phyloP scores from a whole-genome alignment of 1,284 basidiomycete species.

The Vanrija humicola region DNA sequence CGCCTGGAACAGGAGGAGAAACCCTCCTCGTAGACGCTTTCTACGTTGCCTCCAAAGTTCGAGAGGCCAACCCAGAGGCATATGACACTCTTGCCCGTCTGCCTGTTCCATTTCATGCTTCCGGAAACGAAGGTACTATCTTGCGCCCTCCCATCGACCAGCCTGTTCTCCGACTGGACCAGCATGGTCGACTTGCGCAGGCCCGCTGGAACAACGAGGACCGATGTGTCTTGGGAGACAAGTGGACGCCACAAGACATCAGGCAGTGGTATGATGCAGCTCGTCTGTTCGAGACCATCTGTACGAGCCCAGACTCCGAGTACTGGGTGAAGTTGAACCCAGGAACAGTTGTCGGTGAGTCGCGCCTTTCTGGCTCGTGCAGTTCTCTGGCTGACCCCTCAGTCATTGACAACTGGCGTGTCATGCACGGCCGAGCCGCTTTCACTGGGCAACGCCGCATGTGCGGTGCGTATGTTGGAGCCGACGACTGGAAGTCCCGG shows the following conservation, averaged over 20 bases:
- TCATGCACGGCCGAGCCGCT: slow-evolving; percentile 85
- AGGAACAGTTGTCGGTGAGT: slow-evolving; percentile 77
- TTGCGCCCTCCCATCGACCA: slow-evolving; percentile 59
- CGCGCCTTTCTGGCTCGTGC: neutral
- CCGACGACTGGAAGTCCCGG: slow-evolving; percentile 82
- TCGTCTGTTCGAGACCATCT: slow-evolving; percentile 67
- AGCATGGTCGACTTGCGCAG: slow-evolving; percentile 61
- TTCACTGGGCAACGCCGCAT: slow-evolving; percentile 85
- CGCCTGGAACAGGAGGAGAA: slow-evolving; percentile 71
- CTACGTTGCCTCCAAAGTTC: slow-evolving; percentile 76
- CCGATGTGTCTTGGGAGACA: slow-evolving; percentile 66
- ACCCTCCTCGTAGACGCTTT: slow-evolving; percentile 94
- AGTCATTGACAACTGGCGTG: slow-evolving; percentile 92
- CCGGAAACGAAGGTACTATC: slow-evolving; percentile 65
- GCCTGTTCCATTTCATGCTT: slow-evolving; percentile 78
- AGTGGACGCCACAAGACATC: slow-evolving; percentile 58
- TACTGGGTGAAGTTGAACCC: slow-evolving; percentile 86
- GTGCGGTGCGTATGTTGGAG: slow-evolving; percentile 91
- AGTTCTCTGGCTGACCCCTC: slow-evolving; percentile 2
- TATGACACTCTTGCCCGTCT: slow-evolving; percentile 69
- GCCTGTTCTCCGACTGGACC: slow-evolving; percentile 65
- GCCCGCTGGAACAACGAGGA: slow-evolving; percentile 97
- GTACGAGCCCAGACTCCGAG: slow-evolving; percentile 76
- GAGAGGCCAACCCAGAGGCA: slow-evolving; percentile 65
- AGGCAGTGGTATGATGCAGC: slow-evolving; percentile 83